These are phyloP conservation scores for Calonectria naviculata DNA, from an alignment of 2,329 filamentous ascomycete genomes.

Conservation along the genomic window DNA sequence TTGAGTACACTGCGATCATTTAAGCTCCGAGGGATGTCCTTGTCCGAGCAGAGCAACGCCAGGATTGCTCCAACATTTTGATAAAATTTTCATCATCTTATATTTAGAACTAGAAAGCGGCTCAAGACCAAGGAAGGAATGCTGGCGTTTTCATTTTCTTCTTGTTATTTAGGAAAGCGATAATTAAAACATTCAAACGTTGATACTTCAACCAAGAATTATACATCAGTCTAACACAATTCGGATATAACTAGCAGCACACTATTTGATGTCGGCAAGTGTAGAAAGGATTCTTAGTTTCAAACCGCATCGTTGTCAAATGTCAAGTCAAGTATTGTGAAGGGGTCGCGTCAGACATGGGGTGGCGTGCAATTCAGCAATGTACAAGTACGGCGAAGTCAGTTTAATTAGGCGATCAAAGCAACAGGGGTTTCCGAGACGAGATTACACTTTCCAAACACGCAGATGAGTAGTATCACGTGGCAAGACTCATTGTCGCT, in stretches of 20 bases:
- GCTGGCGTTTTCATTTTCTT: not conserved
- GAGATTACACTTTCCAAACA: not conserved
- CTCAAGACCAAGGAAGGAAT: not conserved
- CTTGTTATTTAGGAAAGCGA: not conserved
- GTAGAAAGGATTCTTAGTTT: no score
- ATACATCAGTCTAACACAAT: no score
- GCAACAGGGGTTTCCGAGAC: not conserved
- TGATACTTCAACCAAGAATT: no score
- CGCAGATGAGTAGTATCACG: not conserved
- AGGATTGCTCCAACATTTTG: not conserved
- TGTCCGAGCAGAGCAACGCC: constrained; percentile 16
- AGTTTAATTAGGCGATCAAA: not conserved
- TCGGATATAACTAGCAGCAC: no score
- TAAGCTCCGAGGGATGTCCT: constrained; percentile 31
- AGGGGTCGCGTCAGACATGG: no score
- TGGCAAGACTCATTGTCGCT: not conserved
- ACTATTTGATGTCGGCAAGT: no score
- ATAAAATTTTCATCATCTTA: not conserved
- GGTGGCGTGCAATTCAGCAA: no score
- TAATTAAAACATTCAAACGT: no score
- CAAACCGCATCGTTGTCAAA: no score
- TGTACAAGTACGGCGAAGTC: no score
- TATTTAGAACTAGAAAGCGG: not conserved
- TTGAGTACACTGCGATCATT: constrained; percentile 26
- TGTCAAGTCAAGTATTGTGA: no score